Conservation (phyloP, 2,329 filamentous ascomycete species). For the Beauveria medogensis region DNA sequence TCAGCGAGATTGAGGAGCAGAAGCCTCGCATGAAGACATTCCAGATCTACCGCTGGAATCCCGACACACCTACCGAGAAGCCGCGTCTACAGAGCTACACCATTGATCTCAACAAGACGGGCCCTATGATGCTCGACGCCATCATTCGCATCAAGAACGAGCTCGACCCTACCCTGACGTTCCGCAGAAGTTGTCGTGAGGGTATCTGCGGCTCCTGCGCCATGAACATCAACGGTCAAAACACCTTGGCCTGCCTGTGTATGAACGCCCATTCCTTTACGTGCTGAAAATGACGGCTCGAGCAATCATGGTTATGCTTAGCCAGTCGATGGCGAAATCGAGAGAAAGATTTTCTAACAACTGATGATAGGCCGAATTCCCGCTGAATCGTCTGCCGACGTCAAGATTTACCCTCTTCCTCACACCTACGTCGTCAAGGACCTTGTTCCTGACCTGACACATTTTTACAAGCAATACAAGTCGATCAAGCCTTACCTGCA, state of each 20-base stretch:
- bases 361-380: conserved; percentile 73
- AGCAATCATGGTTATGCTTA: background rate
- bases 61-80: conserved; percentile 85
- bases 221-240: conserved; percentile 99
- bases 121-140: conserved; percentile 96
- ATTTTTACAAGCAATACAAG: conserved; percentile 99
- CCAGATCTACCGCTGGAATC: conserved; percentile 98
- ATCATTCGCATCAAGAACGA: conserved; percentile 99
- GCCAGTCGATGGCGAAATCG: background rate
- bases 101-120: conserved; percentile 96
- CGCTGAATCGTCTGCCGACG: conserved; percentile 67
- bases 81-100: conserved; percentile 92
- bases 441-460: conserved; percentile 91
- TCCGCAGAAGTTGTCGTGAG: conserved; percentile 92
- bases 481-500: conserved; percentile 99
- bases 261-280: conserved; percentile 29
- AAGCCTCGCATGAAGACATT: conserved; percentile 81
- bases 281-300: background rate
- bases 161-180: conserved; percentile 91
- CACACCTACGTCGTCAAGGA: conserved; percentile 99
- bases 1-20: conserved; percentile 51
- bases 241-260: conserved; percentile 97
- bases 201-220: conserved; percentile 98
- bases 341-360: conserved; percentile 19
- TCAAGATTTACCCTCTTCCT: conserved; percentile 94